phyloP scores from a whole-genome alignment of 2,329 filamentous ascomycete species.

The Ascocoryne sarcoides region DNA sequence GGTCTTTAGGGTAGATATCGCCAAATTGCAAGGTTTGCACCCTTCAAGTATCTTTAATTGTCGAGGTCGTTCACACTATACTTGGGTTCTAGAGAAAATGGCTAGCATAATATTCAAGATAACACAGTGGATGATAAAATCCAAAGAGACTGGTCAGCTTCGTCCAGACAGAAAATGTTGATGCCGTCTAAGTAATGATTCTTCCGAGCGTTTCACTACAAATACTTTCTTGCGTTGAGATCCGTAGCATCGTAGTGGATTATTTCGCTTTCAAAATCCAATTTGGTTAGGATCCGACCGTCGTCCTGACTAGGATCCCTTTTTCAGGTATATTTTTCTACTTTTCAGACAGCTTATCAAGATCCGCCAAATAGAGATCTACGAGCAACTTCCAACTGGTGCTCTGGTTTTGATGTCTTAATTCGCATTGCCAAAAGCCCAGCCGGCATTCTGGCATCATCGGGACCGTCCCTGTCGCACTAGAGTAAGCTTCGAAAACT shows the following conservation, averaged over 20 bases:
- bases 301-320: constrained; percentile 50
- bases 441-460: constrained; percentile 63
- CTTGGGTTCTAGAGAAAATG: constrained; percentile 56
- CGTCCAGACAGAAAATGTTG: constrained; percentile 59
- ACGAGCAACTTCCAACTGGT: constrained; percentile 49
- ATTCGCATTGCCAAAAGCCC: constrained; percentile 61
- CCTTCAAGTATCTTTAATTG: constrained; percentile 51
- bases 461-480: constrained; percentile 48
- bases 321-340: constrained; percentile 52
- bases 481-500: constrained; percentile 48
- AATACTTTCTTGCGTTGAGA: constrained; percentile 45
- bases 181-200: constrained; percentile 57
- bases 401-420: constrained; percentile 58
- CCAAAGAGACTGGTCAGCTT: constrained; percentile 35
- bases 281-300: constrained; percentile 46
- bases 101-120: too few species aligned
- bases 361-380: constrained; percentile 61
- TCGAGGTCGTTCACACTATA: constrained; percentile 59
- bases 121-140: not conserved
- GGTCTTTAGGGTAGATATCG: constrained; percentile 51
- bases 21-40: constrained; percentile 46
- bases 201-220: constrained; percentile 49
- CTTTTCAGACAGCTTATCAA: constrained; percentile 50
- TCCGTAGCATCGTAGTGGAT: constrained; percentile 58
- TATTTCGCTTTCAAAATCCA: constrained; percentile 51